Conservation (phyloP, 306 rosid species). For the Carpinus fangiana region DNA sequence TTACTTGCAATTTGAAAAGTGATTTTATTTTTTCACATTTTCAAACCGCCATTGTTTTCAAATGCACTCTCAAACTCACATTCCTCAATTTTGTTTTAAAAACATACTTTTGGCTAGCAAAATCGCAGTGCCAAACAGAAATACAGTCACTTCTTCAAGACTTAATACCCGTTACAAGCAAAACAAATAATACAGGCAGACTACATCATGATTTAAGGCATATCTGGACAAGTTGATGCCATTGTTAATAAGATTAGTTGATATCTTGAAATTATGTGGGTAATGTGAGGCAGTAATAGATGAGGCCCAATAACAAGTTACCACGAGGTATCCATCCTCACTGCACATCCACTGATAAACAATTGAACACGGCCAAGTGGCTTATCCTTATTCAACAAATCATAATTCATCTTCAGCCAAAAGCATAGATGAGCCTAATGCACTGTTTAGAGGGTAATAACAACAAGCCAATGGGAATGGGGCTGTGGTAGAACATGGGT, state of each 20-base stretch:
- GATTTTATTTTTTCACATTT: no score
- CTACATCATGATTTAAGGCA: neutral
- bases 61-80: no score
- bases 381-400: neutral
- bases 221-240: neutral
- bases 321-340: neutral
- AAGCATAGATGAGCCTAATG: neutral
- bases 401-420: neutral
- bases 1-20: no score
- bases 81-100: no score
- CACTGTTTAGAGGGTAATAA: neutral
- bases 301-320: neutral
- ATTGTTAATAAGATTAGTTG: neutral
- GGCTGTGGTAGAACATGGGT: neutral
- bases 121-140: neutral
- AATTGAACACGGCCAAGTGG: no score
- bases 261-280: neutral
- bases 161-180: neutral
- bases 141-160: neutral
- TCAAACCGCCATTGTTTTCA: no score
- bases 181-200: neutral
- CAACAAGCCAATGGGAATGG: neutral
- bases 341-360: neutral
- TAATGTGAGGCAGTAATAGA: neutral
- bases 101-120: no score